Base-by-base conservation (phyloP, 192 early-diverging fungal genomes). In the Entophlyctis luteolus region DNA sequence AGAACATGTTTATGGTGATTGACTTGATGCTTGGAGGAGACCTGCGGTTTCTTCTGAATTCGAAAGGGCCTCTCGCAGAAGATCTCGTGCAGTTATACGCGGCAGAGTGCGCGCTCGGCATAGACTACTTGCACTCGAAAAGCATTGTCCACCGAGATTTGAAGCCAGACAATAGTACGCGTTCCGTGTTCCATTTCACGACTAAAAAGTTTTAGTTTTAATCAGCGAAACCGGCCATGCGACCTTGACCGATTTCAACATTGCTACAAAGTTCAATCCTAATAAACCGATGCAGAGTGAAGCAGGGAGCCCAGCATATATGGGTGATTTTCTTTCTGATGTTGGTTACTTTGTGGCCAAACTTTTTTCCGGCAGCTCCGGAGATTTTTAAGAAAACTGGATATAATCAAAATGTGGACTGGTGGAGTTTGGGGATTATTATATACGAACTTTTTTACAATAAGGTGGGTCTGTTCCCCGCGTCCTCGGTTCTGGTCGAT, bases 171-270 rank as follows among this genome's bases (percentile, higher is more conserved):
- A 78, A 70, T 27, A 70, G 68, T 70, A 12, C 81, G 81, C 39
- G 89, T 52, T 2, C 77, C 38, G 72, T 76, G 31, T 60, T 22
- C n/a, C 4, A 28, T 58, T 2, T n/a, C n/a, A n/a, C n/a, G n/a
- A n/a, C 38, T 45, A 39, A 55, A 56, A 0, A 2, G 5, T 65
- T 50, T 50, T 48, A 83, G 85, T 93, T 2, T 68, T 94, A 12
- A 75, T 94, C 16, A 86, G 88, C 66, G 86, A 84, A 59, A 71
- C 77, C 29, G 95, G 95, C 12, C 93, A 98, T 73, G 91, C 87
- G 14, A 90, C 91, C 59, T 72, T 98, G 72, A 93, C 92, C 31
- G 96, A 98, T 73, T 98, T 98, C 67, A 98, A 98, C 76, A 94
- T 98, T 74, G 94, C 94, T 8, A 90, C 89, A 14, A 81, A 87